A percentile compares a stretch with the other conserved stretches of the same genome.
phyloP scores from a whole-genome alignment of 257 asterid genomes.

The Solanum pinnatisectum region DNA sequence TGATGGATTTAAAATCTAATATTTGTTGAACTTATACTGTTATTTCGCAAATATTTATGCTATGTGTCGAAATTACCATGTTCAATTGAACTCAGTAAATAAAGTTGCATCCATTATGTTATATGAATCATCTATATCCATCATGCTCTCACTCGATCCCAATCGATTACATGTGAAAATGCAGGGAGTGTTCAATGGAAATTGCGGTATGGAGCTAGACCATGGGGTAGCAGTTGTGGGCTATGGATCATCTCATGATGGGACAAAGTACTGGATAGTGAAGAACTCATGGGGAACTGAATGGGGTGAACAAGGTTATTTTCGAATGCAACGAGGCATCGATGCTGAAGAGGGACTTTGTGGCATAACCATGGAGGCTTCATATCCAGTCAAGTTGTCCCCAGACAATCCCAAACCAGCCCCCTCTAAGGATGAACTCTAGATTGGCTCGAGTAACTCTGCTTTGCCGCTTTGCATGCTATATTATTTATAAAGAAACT shows the following conservation, averaged over 20 bases:
- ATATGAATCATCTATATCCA: neutral
- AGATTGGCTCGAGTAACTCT: neutral
- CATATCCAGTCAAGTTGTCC: constrained; percentile 58
- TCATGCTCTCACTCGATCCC: neutral
- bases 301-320: constrained; percentile 74
- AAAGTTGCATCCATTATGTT: neutral
- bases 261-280: constrained; percentile 66
- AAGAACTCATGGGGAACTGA: constrained; percentile 64
- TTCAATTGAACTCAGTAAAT: neutral
- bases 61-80: neutral
- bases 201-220: constrained; percentile 65
- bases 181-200: constrained; percentile 59
- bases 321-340: constrained; percentile 44
- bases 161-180: neutral
- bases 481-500: neutral
- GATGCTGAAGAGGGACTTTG: constrained; percentile 46
- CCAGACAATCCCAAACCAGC: constrained; percentile 35
- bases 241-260: constrained; percentile 53
- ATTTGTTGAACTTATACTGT: neutral
- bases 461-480: neutral
- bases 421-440: constrained; percentile 55
- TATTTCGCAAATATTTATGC: neutral
- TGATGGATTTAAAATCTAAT: neutral
- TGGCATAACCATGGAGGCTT: constrained; percentile 68
- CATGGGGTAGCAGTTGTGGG: constrained; percentile 75